A percentile compares a stretch with the other conserved stretches of the same genome.
Conservation (phyloP, 2,329 filamentous ascomycete species). For the Alternaria arbusti region DNA sequence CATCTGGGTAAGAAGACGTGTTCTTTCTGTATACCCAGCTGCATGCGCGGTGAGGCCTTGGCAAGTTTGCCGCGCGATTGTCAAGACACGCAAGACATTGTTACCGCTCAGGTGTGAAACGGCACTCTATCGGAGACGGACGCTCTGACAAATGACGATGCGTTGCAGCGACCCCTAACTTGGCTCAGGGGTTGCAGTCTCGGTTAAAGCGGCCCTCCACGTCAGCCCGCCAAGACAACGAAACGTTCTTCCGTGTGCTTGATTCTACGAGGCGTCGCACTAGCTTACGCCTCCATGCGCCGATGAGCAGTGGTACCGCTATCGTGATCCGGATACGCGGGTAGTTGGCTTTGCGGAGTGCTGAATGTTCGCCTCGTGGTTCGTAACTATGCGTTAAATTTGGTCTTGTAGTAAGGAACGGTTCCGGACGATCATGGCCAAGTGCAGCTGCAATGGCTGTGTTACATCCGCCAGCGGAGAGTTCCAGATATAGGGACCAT, state of each 20-base stretch:
- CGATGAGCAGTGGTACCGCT: background rate
- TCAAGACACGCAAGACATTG: background rate
- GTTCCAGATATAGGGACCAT: conserved; percentile 1
- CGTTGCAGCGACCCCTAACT: conserved; percentile 13
- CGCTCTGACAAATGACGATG: background rate
- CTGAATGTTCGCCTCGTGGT: background rate
- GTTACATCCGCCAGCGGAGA: background rate
- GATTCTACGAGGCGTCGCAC: conserved; percentile 9
- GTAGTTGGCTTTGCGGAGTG: background rate
- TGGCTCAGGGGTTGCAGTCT: conserved; percentile 5
- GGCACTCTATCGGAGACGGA: background rate
- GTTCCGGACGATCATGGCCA: background rate
- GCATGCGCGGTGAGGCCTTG: background rate
- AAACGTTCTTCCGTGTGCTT: conserved; percentile 15
- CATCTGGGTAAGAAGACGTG: background rate
- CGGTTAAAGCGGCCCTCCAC: conserved; percentile 18
- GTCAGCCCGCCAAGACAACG: conserved; percentile 19
- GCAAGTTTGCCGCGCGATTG: background rate
- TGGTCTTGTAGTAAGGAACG: background rate
- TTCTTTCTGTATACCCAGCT: background rate
- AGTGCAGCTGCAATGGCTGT: background rate
- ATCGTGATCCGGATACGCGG: conserved; percentile 2
- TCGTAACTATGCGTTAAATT: background rate
- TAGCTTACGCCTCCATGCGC: background rate
- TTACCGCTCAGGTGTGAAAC: background rate